Conservation (phyloP, 371 early-diverging fungal genomes). For the Syncephalastrum sp. region DNA sequence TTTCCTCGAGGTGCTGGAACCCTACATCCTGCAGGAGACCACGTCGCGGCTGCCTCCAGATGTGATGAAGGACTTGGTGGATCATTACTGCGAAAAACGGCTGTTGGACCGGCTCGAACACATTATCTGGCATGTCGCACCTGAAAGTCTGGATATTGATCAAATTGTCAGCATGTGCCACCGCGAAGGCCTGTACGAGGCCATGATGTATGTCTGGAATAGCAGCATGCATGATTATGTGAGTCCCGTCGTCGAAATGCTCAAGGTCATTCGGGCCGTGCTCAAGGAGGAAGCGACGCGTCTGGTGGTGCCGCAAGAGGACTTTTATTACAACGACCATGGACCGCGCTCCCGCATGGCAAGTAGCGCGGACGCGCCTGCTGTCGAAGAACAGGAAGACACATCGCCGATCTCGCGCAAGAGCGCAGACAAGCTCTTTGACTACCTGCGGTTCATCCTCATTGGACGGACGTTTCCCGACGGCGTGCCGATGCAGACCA, state of each 20-base stretch:
- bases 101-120: constrained; percentile 67
- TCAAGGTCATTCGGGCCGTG: constrained; percentile 58
- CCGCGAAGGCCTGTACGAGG: constrained; percentile 65
- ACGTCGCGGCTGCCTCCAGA: constrained; percentile 64
- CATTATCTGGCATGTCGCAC: constrained; percentile 75
- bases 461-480: constrained; percentile 77
- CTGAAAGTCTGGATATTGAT: constrained; percentile 73
- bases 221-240: constrained; percentile 75
- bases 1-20: constrained; percentile 69
- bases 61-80: constrained; percentile 70
- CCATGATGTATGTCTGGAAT: constrained; percentile 80
- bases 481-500: constrained; percentile 45
- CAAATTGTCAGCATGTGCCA: constrained; percentile 68
- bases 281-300: constrained; percentile 31
- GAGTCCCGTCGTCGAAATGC: constrained; percentile 75
- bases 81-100: constrained; percentile 54
- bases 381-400: constrained; percentile 18
- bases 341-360: constrained; percentile 9
- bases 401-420: constrained; percentile 16
- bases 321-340: neutral
- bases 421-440: constrained; percentile 66
- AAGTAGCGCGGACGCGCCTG: constrained; percentile 8
- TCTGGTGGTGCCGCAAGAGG: constrained; percentile 1
- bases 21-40: constrained; percentile 61
- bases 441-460: constrained; percentile 69